Evolutionary conservation across 2,329 filamentous ascomycete genomes (phyloP).

Genomic region (Hawksworthiomyces lignivorus): DNA sequence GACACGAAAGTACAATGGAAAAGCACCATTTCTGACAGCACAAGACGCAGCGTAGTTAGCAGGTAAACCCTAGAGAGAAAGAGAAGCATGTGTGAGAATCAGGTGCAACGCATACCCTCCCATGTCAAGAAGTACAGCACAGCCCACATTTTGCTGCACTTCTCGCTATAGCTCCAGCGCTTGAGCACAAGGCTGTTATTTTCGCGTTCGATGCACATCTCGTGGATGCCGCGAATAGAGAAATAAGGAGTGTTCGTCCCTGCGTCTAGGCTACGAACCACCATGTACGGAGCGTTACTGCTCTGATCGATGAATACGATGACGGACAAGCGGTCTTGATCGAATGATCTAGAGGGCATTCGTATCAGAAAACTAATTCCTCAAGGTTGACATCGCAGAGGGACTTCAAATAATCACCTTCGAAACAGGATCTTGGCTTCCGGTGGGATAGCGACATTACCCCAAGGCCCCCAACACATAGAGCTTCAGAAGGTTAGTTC

Average conservation of each 20-base stretch:
- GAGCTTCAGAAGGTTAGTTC: conserved; percentile 27
- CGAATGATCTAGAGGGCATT: conserved; percentile 36
- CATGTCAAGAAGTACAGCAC: conserved; percentile 50
- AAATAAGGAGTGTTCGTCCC: conserved; percentile 35
- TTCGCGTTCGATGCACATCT: conserved; percentile 44
- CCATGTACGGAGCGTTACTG: conserved; percentile 37
- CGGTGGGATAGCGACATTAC: conserved; percentile 35
- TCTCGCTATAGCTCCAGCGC: conserved; percentile 40
- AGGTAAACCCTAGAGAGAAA: no score
- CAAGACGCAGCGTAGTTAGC: no score
- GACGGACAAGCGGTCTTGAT: conserved; percentile 47
- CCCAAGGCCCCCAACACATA: conserved; percentile 38
- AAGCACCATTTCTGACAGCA: conserved; percentile 45
- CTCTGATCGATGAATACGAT: conserved; percentile 41
- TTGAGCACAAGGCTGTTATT: conserved; percentile 42
- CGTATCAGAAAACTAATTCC: neutral
- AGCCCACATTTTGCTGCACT: conserved; percentile 44
- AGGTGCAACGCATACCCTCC: conserved; percentile 44
- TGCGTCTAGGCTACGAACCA: conserved; percentile 35
- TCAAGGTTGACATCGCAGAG: no score
- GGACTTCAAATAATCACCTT: conserved; percentile 38
- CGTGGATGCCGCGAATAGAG: conserved; percentile 44
- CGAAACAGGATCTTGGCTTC: conserved; percentile 47
- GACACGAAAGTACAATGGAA: conserved; percentile 52
- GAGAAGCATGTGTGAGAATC: no score